Evolutionary conservation across 257 asterid species (phyloP), one percentile per base, ranked within the genome.

Genomic region (Nicotiana benthamiana): DNA sequence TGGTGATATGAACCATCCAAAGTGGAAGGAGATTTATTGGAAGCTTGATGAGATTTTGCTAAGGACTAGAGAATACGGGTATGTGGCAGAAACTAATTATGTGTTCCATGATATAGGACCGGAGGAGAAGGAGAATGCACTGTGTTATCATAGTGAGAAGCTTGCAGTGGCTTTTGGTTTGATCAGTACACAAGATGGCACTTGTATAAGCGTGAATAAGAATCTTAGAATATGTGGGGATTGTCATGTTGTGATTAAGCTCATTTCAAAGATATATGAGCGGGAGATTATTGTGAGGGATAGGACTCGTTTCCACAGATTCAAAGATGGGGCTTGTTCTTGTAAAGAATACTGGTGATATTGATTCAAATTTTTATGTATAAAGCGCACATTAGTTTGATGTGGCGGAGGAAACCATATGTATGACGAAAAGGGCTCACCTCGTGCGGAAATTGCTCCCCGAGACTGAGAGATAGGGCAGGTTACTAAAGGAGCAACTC

Each of bases 151-250:
- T 67, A 94, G 99, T 83, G 99, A 96, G 92, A 96, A 94, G 83
- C 63, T 96, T 62, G 98, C 99, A 78, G 89, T 96, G 54, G 97
- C 97, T 54, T 92, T 94, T 83, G 93, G 91, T 52, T 87, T 96
- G 97, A 88, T 96, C 56, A 85, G 93, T 61, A 80, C 89, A 0
- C 82, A 87, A 30, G 92, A 84, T 18, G 86, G 83, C 62, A 87
- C 86, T 36, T 82, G 89, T 27, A 86, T 96, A 4, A 89, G 87
- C 81, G 89, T 96, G 22, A 92, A 94, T 27, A 96, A 94, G 92
- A 96, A 96, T 83, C 96, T 96, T 20, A 84, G 99, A 85, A 96
- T 92, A 81, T 96, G 99, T 68, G 98, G 98, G 68, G 98, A 96
- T 87, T 96, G 97, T 65, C 99, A 96, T 87, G 88, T 79, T 24